Conservation (phyloP, 441 rosid genomes). For the Bruguiera hainesii region DNA sequence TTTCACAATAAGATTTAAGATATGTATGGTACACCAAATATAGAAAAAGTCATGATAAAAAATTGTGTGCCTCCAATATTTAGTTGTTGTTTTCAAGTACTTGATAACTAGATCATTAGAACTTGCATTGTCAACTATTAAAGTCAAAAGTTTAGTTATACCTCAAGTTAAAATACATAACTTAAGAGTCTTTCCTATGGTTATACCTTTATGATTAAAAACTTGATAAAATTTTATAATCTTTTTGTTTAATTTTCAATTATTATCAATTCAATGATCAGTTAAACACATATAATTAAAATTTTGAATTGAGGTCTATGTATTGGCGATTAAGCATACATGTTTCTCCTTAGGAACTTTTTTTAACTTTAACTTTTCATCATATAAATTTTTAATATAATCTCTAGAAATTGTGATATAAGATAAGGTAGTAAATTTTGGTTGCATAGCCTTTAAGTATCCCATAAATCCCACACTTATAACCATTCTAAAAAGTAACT, state of each 20-base stretch:
- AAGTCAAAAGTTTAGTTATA: not conserved
- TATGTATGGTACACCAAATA: constrained; percentile 1
- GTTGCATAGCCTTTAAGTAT: not conserved
- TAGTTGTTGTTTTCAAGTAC: not conserved
- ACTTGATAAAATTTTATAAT: not conserved
- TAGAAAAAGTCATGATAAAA: not conserved
- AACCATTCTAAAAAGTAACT: not conserved
- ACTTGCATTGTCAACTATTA: not conserved
- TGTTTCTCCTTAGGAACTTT: not conserved
- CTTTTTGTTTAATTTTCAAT: constrained; percentile 6
- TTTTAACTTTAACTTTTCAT: not conserved
- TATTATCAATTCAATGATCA: constrained; percentile 5
- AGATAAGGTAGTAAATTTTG: not conserved
- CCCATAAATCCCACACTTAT: not conserved
- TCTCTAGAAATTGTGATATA: not conserved
- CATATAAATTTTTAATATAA: not conserved
- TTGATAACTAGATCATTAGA: not conserved
- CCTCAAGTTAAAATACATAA: constrained; percentile 1
- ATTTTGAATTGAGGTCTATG: not conserved
- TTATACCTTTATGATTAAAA: not conserved
- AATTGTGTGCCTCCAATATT: not conserved
- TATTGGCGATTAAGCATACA: not conserved
- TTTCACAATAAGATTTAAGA: not conserved
- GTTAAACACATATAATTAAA: constrained; percentile 10
- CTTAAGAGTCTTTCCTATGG: not conserved